Evolutionary conservation across 768 basidiomycete species (phyloP), one percentile per base, ranked within the genome.

Genomic region (Lentinula sp.): DNA sequence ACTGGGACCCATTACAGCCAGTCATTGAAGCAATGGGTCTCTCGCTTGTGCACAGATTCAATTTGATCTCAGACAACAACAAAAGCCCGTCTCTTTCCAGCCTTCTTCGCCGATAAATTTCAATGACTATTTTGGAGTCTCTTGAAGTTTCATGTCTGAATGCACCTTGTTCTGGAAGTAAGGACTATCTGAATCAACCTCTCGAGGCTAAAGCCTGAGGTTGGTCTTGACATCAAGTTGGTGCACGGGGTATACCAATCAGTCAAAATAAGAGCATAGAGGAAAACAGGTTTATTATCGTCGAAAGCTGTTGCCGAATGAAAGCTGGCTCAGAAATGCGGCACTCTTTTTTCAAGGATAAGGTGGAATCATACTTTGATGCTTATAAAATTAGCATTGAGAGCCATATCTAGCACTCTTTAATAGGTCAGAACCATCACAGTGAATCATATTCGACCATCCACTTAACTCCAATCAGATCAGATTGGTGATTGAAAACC

Each of bases 201-300:
- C 73, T 95, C 49, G 73, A 72, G 13, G 87, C 91, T 55, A 89
- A 28, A 28, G n/a, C n/a, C 95, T 3, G 77, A 81, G 62, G 71
- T 70, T 55, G 77, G 86, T 0, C 80, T 96, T 0, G 95, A 95
- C 7, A 85, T 93, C 59, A 97, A 96, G 73, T 87, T 97, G 50
- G 95, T 96, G 33, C 85, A 95, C 32, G 95, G 95, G 0, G 95
- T 95, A 3, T 97, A 96, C 71, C 92, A 95, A 67, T 78, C 85
- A 0, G 82, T 88, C 60, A 94, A 96, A 68, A 63, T 82, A 32
- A 74, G 79, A 4, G 84, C 84, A 1, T 79, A 85, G 62, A 62
- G 66, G 8, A 18, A 32, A 36, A 65, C 73, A 9, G 53, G 52
- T 13, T 35, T 43, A 16, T 28, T 3, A 28, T 28, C 28, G 2